Evolutionary conservation across 257 asterid genomes (phyloP).

Genomic region (Forsythia suspensa): DNA sequence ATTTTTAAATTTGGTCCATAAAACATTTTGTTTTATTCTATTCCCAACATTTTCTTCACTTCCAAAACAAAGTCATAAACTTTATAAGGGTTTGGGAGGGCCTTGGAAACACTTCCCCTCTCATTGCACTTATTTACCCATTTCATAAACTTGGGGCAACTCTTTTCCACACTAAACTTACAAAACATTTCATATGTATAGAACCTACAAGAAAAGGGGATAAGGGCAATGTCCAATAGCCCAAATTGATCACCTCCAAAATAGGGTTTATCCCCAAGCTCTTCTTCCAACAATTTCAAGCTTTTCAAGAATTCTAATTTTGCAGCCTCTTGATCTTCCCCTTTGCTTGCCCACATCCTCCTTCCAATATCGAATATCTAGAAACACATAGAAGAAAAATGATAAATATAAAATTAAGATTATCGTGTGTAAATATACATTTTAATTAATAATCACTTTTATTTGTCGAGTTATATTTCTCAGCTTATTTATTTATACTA

Average conservation of each 20-base stretch:
- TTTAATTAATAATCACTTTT: too few species aligned
- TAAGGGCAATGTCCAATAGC: not conserved
- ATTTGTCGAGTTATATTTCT: too few species aligned
- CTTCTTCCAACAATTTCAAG: not conserved
- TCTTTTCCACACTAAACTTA: not conserved
- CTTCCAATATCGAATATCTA: not conserved
- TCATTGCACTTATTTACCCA: constrained; percentile 28
- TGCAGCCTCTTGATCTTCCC: not conserved
- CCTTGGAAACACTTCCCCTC: constrained; percentile 23
- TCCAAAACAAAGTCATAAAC: constrained; percentile 14
- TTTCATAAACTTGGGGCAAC: constrained; percentile 10
- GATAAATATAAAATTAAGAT: too few species aligned
- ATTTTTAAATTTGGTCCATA: too few species aligned
- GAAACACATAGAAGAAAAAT: too few species aligned
- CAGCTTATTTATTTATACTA: too few species aligned
- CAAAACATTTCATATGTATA: not conserved
- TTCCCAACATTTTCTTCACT: not conserved
- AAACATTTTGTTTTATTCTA: constrained; percentile 10
- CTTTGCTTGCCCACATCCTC: not conserved
- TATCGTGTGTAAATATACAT: too few species aligned
- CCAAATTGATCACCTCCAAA: constrained; percentile 3
- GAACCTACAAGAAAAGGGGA: not conserved
- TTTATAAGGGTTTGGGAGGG: constrained; percentile 18
- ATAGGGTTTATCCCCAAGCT: not conserved
- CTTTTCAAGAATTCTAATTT: not conserved